Base-by-base conservation (phyloP, 164 flowering plant genomes). In the Nymphaea thermarum region DNA sequence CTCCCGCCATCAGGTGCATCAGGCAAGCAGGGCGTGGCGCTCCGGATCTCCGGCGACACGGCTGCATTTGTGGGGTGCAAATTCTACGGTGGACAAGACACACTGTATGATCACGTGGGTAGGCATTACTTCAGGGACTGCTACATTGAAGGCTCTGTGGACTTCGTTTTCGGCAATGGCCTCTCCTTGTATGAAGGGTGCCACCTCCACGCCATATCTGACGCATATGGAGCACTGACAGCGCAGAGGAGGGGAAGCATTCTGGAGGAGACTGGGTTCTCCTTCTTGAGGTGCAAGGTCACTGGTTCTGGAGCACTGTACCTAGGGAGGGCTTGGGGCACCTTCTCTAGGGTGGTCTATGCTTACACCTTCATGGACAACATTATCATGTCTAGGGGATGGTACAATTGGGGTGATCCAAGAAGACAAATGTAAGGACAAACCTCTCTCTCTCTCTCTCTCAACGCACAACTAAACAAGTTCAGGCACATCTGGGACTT, bases 321-420 rank as follows among this genome's bases (percentile, higher is more conserved):
- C 79, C 67, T 86, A 68, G 90, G 90, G 1, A 75, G 93, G 77
- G 86, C 90, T 2, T 86, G 90, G 93, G 88, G 90, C 4, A 66
- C 77, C 60, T 86, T 80, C 67, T 84, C 90, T 12, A 83, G 88
- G 72, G 90, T 86, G 36, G 84, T 87, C 42, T 87, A 84, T 70
- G 82, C 84, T 10, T 82, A 80, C 67, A 86, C 93, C 62, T 84
- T 76, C 77, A 84, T 86, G 90, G 86, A 81, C 76, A 79, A 77
- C 64, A 80, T 84, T 64, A 78, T 87, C 71, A 72, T 68, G 8
- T 84, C 87, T 0, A 67, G 51, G 60, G 93, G 90, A 45, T 87
- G 93, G 90, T 73, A 81, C 15, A 69, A 84, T n/a, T 83, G 85
- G 88, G 87, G 84, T 11, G 87, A 87, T 69, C 76, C 78, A 70